A percentile compares a stretch with the other conserved stretches of the same genome.
phyloP scores from a whole-genome alignment of 2,329 filamentous ascomycete genomes.

The Diaporthe sp. region DNA sequence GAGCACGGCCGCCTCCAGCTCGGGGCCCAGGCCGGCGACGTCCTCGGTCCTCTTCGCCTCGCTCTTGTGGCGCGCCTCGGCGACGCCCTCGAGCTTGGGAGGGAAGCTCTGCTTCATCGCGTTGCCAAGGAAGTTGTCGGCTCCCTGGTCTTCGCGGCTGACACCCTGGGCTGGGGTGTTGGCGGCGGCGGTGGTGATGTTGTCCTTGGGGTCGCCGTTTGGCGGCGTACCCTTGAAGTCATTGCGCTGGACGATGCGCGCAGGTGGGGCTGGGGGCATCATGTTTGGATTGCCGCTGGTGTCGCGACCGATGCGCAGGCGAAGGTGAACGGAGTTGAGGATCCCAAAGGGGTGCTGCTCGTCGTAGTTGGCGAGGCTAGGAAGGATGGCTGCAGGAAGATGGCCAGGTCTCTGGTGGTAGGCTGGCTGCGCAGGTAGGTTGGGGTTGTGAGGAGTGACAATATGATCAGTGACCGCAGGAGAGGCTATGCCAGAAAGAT shows the following conservation, averaged over 20 bases:
- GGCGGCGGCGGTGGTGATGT: neutral
- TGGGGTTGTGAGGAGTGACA: neutral
- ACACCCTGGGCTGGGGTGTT: neutral
- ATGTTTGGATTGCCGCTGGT: neutral
- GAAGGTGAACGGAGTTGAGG: neutral
- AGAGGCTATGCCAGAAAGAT: neutral
- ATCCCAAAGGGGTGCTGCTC: neutral
- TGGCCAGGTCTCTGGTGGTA: too few relatives aligned
- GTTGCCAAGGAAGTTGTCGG: neutral
- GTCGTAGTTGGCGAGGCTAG: neutral
- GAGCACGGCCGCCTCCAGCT: constrained; percentile 7
- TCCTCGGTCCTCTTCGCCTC: constrained; percentile 7
- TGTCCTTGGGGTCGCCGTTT: constrained; percentile 12
- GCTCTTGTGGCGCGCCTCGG: constrained; percentile 20
- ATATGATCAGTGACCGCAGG: neutral
- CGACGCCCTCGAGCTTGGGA: constrained; percentile 20
- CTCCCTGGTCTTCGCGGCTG: neutral
- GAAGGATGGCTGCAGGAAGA: neutral
- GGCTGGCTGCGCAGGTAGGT: neutral
- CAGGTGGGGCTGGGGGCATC: constrained; percentile 9
- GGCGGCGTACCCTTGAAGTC: constrained; percentile 21
- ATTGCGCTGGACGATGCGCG: constrained; percentile 15
- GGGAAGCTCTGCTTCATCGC: constrained; percentile 22
- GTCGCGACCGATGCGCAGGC: constrained; percentile 13
- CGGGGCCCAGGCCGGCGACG: constrained; percentile 7